Evolutionary conservation across 768 basidiomycete species (phyloP).

Genomic region (Suillus tomentosus): DNA sequence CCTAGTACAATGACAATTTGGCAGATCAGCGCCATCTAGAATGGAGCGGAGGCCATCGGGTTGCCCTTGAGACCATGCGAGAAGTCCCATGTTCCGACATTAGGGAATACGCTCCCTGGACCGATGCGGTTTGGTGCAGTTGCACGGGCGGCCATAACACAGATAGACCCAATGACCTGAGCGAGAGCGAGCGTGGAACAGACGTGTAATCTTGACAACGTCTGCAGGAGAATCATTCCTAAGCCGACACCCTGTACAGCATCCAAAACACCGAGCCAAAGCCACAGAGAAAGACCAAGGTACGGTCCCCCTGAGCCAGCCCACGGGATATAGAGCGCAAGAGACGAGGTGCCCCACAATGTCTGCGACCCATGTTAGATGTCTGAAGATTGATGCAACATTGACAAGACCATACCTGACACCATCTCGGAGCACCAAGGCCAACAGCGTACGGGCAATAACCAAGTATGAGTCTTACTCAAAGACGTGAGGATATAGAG

Average conservation of each 20-base stretch:
- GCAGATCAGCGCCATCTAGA: conserved; percentile 84
- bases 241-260: conserved; percentile 94
- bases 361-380: conserved; percentile 47
- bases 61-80: conserved; percentile 70
- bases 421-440: conserved; percentile 92
- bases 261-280: conserved; percentile 94
- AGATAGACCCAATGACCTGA: conserved; percentile 85
- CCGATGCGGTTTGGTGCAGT: conserved; percentile 90
- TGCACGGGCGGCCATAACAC: conserved; percentile 91
- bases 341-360: conserved; percentile 93
- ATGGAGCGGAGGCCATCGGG: conserved; percentile 80
- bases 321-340: conserved; percentile 94
- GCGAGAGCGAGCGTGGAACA: conserved; percentile 91
- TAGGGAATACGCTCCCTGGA: conserved; percentile 90
- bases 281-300: conserved; percentile 86
- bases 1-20: conserved; percentile 86
- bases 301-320: conserved; percentile 87
- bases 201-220: conserved; percentile 89
- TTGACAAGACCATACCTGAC: conserved; percentile 57
- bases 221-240: conserved; percentile 89
- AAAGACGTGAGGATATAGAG: conserved; percentile 78
- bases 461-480: conserved; percentile 94
- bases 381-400: background rate
- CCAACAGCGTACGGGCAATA: conserved; percentile 91
- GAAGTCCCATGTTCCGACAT: conserved; percentile 90